A percentile compares a stretch with the other conserved stretches of the same genome.
phyloP scores from a whole-genome alignment of 805 yeast species.

The Teunomyces kruisii region DNA sequence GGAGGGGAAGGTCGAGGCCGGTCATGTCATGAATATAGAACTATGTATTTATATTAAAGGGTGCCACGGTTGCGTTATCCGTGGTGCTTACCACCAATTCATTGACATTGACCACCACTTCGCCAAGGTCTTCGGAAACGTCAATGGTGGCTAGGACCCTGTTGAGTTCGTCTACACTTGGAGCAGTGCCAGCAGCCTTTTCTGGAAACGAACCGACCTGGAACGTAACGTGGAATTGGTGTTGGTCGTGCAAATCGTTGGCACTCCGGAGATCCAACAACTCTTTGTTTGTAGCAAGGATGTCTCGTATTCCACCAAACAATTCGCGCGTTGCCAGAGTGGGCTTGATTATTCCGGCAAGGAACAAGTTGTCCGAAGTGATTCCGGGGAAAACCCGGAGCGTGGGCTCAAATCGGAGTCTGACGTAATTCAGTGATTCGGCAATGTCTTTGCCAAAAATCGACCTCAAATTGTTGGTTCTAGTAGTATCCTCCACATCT shows the following conservation, averaged over 20 bases:
- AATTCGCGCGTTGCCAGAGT: slow-evolving; percentile 6
- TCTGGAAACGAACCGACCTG: slow-evolving; percentile 7
- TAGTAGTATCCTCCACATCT: slow-evolving; percentile 2
- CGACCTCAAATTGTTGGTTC: neutral
- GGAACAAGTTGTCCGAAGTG: slow-evolving; percentile 11
- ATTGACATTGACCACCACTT: slow-evolving; percentile 2
- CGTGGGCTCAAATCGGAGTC: slow-evolving; percentile 3
- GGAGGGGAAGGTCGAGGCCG: no score
- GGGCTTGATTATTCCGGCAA: slow-evolving; percentile 11
- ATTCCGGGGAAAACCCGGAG: slow-evolving; percentile 3
- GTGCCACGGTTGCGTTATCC: neutral
- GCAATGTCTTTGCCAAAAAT: slow-evolving; percentile 4
- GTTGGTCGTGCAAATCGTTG: neutral
- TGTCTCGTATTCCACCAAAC: slow-evolving; percentile 9
- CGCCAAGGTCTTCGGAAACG: slow-evolving; percentile 3
- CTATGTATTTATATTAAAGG: neutral
- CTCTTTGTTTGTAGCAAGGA: slow-evolving; percentile 11
- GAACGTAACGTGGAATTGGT: slow-evolving; percentile 14
- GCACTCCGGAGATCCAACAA: slow-evolving; percentile 4
- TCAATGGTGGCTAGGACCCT: neutral
- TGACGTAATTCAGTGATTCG: neutral
- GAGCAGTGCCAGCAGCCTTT: no score
- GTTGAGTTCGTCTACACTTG: neutral
- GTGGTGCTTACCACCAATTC: slow-evolving; percentile 1
- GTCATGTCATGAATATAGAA: neutral